Evolutionary conservation across 257 asterid genomes (phyloP), one percentile per base, ranked within the genome.

Genomic region (Eucommia ulmoides): DNA sequence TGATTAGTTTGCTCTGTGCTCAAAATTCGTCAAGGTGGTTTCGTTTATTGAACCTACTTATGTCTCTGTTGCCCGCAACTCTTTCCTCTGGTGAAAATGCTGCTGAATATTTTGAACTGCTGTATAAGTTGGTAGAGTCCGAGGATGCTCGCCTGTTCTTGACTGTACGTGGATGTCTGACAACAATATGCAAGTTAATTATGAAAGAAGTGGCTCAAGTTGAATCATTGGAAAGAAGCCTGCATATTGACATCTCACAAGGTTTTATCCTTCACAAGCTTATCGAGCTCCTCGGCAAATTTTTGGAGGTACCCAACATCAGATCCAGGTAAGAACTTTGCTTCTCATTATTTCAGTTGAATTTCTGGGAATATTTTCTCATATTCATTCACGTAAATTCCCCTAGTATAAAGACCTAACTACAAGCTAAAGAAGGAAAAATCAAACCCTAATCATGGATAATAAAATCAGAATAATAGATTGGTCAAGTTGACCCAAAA

Each of bases 221-320:
- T 53, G 96, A 91, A 66, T 83, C 94, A 51, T 72, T 83, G 53
- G 99, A 91, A 78, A 83, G 99, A 75, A 91, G 99, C 75, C 84
- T 91, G 53, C 96, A 83, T 55, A 84, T 91, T 66, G 94, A 91
- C 64, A 91, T 91, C 50, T 86, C 99, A 23, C 99, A 91, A 65
- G 99, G 99, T 17, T 91, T 91, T 66, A 91, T 91, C 60, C 96
- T 91, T 62, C 99, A 86, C 55, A 91, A 86, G 79, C 95, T 91
- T 60, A 91, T 91, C 49, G 99, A 91, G 82, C 88, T 91, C 54
- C 95, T 91, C 48, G 89, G 99, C 24, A 91, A 86, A 67, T 86
- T 86, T 69, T 78, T 91, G 86, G 95, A 91, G 79, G 84, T 91
- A 60, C 93, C 82, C 24, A 91, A 86, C 61, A 79, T 91, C 59